Evolutionary conservation across 1,284 basidiomycete genomes (phyloP), one percentile per base, ranked within the genome.

Genomic region (Hemileia vastatrix): DNA sequence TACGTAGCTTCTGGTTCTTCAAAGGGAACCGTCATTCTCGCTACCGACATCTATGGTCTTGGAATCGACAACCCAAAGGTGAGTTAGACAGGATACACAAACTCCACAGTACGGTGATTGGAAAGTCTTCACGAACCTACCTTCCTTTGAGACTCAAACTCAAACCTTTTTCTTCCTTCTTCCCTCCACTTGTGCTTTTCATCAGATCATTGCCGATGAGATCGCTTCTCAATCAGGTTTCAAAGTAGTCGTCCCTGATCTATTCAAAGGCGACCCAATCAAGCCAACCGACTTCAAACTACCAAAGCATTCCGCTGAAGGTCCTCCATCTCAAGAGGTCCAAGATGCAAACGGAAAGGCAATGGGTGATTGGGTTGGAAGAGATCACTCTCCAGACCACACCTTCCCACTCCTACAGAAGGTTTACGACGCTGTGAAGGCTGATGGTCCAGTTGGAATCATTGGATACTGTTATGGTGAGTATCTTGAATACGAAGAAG

Each of bases 31-130:
- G 53, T 66, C 58, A 19, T 64, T 40, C n/a, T 64, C 52, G 44
- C 49, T 31, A 55, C 65, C 36, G 65, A 66, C 54, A 64, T 66
- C 53, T 66, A 19, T 31, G 65, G 65, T n/a, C 51, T 65, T 6
- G 52, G 43, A 44, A 21, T 21, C 44, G 31, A 23, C 23, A 23
- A 44, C 21, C 21, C 21, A 33, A 21, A 54, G 52, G 31, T 32
- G 11, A 54, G 21, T 11, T 21, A 9, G 6, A 19, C 21, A 54
- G n/a, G 8, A 24, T 33, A 13, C 27, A 8, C 52, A 36, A n/a
- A n/a, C 31, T 40, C 36, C 36, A 40, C 27, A 27, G 27, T 27
- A 27, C 27, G 27, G 27, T 27, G 27, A 27, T 27, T 27, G 27
- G 27, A 27, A 27, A 27, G 27, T 27, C 27, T 27, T 27, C 18